A percentile compares a stretch with the other conserved stretches of the same genome.
These are phyloP conservation scores for Pichia membranifaciens DNA, from an alignment of 805 yeast species.

Conservation along the genomic window DNA sequence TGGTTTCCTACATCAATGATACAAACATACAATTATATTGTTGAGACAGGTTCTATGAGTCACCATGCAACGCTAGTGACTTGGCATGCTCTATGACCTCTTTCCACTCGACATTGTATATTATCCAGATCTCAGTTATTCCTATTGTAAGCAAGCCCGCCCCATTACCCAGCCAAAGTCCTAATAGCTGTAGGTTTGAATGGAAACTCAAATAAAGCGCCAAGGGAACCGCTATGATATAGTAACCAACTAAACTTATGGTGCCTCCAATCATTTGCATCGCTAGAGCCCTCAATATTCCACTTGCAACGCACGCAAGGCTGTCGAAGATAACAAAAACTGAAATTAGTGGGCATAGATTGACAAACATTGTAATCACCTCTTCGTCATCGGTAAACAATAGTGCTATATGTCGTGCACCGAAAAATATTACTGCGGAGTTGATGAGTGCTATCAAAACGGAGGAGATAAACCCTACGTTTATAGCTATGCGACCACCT, in stretches of 20 bases:
- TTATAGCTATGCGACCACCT: slow-evolving; percentile 35
- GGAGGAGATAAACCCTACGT: slow-evolving; percentile 35
- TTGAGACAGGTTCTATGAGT: not conserved
- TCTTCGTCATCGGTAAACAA: slow-evolving; percentile 58
- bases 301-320: slow-evolving; percentile 64
- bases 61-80: slow-evolving; percentile 2
- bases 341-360: slow-evolving; percentile 59
- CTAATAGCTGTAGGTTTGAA: slow-evolving; percentile 43
- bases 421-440: slow-evolving; percentile 40
- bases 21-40: too few relatives aligned
- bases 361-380: slow-evolving; percentile 47
- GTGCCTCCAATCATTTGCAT: slow-evolving; percentile 67
- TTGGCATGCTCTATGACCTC: slow-evolving; percentile 33
- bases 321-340: slow-evolving; percentile 65
- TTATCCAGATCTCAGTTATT: slow-evolving; percentile 40
- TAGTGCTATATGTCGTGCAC: slow-evolving; percentile 44
- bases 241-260: slow-evolving; percentile 65
- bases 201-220: slow-evolving; percentile 54
- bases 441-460: slow-evolving; percentile 33
- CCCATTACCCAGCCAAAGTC: slow-evolving; percentile 73
- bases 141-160: slow-evolving; percentile 55
- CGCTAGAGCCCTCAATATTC: slow-evolving; percentile 71
- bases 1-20: too few relatives aligned
- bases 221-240: slow-evolving; percentile 62
- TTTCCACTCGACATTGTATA: slow-evolving; percentile 49